These are phyloP conservation scores for Cokeromyces recurvatus DNA, from an alignment of 371 early-diverging fungal species.

Conservation along the genomic window DNA sequence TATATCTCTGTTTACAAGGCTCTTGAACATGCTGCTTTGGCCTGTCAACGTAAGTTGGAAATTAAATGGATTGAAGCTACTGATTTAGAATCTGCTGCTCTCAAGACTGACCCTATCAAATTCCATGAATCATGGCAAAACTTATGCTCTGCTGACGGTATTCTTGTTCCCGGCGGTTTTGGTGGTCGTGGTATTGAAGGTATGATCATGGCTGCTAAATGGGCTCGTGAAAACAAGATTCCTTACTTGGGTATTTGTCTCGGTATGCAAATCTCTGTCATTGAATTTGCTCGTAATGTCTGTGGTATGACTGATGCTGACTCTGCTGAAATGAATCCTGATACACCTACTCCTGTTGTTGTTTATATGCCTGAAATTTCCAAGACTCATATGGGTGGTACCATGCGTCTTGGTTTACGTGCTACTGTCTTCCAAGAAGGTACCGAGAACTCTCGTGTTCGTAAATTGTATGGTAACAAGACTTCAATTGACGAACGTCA, in stretches of 20 bases:
- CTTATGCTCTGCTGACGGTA: constrained; percentile 87
- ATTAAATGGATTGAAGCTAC: constrained; percentile 95
- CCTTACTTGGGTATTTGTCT: constrained; percentile 99
- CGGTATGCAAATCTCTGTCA: constrained; percentile 97
- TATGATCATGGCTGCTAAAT: constrained; percentile 94
- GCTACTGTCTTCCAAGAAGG: constrained; percentile 79
- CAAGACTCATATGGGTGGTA: constrained; percentile 94
- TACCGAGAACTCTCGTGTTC: constrained; percentile 50
- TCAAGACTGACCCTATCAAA: constrained; percentile 76
- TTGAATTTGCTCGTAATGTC: constrained; percentile 98
- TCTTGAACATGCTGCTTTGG: constrained; percentile 89
- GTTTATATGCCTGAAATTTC: constrained; percentile 97
- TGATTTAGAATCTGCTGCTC: constrained; percentile 77
- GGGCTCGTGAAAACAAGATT: constrained; percentile 97
- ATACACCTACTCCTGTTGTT: constrained; percentile 73
- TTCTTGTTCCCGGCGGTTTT: constrained; percentile 99
- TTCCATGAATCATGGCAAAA: constrained; percentile 93
- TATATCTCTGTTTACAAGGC: constrained; percentile 97
- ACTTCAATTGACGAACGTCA: constrained; percentile 87
- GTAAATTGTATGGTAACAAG: constrained; percentile 69
- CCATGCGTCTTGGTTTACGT: constrained; percentile 94
- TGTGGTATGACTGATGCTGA: constrained; percentile 81
- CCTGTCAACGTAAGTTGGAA: constrained; percentile 76
- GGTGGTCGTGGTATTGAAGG: constrained; percentile 97
- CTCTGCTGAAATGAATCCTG: constrained; percentile 83